Evolutionary conservation across 495 filamentous ascomycete species (phyloP), one percentile per base, ranked within the genome.

Genomic region (Letharia lupina): DNA sequence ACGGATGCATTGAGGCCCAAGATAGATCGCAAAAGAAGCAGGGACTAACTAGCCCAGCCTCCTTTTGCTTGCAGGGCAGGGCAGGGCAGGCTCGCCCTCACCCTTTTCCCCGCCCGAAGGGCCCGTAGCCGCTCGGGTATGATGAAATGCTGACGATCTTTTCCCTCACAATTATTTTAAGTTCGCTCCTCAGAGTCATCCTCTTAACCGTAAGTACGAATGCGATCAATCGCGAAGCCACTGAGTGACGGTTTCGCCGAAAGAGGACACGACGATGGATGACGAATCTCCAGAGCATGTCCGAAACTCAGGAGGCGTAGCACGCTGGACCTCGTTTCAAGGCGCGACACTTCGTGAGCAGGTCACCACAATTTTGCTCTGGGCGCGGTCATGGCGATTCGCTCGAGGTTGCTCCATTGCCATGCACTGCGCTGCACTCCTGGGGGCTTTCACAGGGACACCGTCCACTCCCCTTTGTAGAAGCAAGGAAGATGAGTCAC

Each of bases 1-100:
- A 20, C n/a, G 16, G 2, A 65, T 65, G 63, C 56, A 65, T 16
- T 23, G 20, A 20, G 60, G 42, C 63, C 63, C 31, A 15, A 60
- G 37, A 48, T 18, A 23, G 28, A 58, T 9, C 63, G 39, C 44
- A 44, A 35, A n/a, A 23, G 9, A 58, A 54, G 63, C 56, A 60
- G 63, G 56, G 54, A 57, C 31, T n/a, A 45, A 57, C 31, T n/a
- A 45, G 3, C 42, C 44, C 10, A 11, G 33, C 37, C 41, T 20
- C 50, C 15, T 45, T 58, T 57, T 40, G 48, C 42, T 44, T 37
- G 54, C 39, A 33, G 28, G 41, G 52, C 23, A 18, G 23, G 23
- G 23, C 23, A 28, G 23, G 23, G 23, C 23, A 28, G 23, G 23
- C 23, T 28, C 23, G 23, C 23, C 23, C 50, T 23, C 40, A 54